Base-by-base conservation (phyloP, 2,329 filamentous ascomycete species). In the Dendryphion nanum region DNA sequence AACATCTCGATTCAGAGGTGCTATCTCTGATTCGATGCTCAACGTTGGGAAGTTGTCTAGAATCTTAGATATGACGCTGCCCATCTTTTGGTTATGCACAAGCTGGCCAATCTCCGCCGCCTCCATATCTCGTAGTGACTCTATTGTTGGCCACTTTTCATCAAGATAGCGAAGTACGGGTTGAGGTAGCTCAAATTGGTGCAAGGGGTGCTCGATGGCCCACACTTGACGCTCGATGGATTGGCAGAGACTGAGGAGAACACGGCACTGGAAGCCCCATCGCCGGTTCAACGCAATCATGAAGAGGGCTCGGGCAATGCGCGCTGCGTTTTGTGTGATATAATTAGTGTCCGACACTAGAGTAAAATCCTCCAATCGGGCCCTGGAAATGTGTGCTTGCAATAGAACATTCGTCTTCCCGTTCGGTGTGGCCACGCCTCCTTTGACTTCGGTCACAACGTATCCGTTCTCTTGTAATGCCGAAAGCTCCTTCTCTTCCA, bases 161-260 rank as follows among this genome's bases (percentile, higher is more conserved):
- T 97, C 89, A 3, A 98, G 74, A 48, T 95, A 86, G 36, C 84
- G 85, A 7, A 98, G 69, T 0, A 98, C 81, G 0, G 89, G 82
- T 51, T 85, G 83, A 0, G 91, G 85, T 2, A 98, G 73, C 43
- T 97, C 90, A 47, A 98, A 98, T 57, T 98, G 93, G 53, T 91
- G 86, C 33, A 98, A 82, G 0, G 93, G 93, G 61, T 98, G 93
- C 61, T 95, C 85, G 55, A 89, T 95, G 0, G 90, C 83, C 93
- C 93, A 98, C 8, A 95, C 83, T 41, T 89, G 84, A 68, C 89
- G 95, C 68, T 98, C 94, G 39, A 98, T 96, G 0, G 93, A 95
- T 68, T 97, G 97, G 66, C 90, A 94, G 47, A 98, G 74, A 1
- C 89, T 94, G 30, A 98, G 72, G 20, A 98, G 72, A 1, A 97